phyloP scores from a whole-genome alignment of 192 early-diverging fungal genomes.

The Backusella psychrophila region DNA sequence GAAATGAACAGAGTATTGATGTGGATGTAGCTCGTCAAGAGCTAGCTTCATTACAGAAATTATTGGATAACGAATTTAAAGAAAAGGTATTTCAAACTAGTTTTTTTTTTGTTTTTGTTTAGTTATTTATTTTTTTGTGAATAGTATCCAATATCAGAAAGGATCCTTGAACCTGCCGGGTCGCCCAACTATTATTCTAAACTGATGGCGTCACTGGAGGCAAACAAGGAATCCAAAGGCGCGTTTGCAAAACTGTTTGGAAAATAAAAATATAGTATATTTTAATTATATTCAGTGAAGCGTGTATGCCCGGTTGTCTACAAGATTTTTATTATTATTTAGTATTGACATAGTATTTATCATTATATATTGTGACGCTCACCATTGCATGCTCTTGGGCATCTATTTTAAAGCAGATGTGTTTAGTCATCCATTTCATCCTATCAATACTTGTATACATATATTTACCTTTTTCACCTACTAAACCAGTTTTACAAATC shows the following conservation, averaged over 20 bases:
- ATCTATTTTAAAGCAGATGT: slow-evolving; percentile 14
- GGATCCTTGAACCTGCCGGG: slow-evolving; percentile 50
- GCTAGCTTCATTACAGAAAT: slow-evolving; percentile 40
- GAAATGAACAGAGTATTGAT: slow-evolving; percentile 25
- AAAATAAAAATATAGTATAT: neutral
- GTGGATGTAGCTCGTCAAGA: slow-evolving; percentile 38
- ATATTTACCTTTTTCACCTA: slow-evolving; percentile 42
- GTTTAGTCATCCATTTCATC: neutral
- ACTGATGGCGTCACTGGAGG: slow-evolving; percentile 46
- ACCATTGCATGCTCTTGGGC: slow-evolving; percentile 35
- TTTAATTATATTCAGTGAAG: slow-evolving; percentile 31
- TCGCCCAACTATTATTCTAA: slow-evolving; percentile 56
- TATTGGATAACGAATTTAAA: slow-evolving; percentile 51
- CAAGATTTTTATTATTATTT: neutral
- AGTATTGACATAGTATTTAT: neutral
- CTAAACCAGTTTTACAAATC: slow-evolving; percentile 52
- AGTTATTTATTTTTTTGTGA: neutral
- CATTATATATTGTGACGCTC: neutral
- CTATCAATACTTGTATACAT: neutral
- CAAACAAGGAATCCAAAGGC: slow-evolving; percentile 46
- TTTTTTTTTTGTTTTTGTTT: neutral
- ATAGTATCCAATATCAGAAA: slow-evolving; percentile 56
- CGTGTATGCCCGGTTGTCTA: slow-evolving; percentile 33
- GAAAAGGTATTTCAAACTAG: slow-evolving; percentile 38
- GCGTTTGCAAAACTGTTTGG: slow-evolving; percentile 28